Conservation (phyloP, 1,284 basidiomycete species). For the Caloboletus inedulis region DNA sequence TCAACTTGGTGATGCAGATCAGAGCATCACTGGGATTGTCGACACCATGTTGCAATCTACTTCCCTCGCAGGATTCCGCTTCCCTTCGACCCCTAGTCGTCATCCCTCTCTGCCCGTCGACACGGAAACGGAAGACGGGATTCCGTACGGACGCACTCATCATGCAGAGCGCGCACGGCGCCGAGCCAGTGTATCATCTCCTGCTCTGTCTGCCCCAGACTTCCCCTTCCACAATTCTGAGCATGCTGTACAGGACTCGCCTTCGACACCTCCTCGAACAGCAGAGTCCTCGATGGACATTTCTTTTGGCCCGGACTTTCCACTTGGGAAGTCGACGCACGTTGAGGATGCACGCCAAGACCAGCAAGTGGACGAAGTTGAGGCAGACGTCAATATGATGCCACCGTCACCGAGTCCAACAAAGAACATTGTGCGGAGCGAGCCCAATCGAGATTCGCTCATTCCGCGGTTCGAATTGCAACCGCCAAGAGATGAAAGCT, state of each 20-base stretch:
- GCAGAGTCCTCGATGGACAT: conserved; percentile 19
- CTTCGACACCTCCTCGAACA: conserved; percentile 22
- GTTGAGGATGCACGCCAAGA: conserved; percentile 42
- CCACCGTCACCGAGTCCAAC: conserved; percentile 63
- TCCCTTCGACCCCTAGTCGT: conserved; percentile 31
- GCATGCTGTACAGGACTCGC: conserved; percentile 9
- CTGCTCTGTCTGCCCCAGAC: conserved; percentile 20
- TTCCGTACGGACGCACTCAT: conserved; percentile 69
- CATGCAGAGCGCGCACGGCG: conserved; percentile 50
- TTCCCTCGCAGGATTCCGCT: conserved; percentile 25
- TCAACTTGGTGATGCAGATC: conserved; percentile 41
- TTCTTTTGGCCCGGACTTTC: conserved; percentile 34
- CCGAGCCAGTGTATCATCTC: conserved; percentile 28
- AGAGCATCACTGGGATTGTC: conserved; percentile 61
- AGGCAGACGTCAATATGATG: conserved; percentile 47
- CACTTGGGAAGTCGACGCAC: conserved; percentile 49
- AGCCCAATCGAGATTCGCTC: conserved; percentile 30
- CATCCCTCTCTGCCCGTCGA: conserved; percentile 43
- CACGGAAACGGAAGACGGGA: conserved; percentile 58
- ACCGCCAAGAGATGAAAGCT: conserved; percentile 18
- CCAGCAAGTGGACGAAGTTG: conserved; percentile 37
- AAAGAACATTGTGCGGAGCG: conserved; percentile 31
- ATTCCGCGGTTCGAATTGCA: conserved; percentile 43
- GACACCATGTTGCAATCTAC: conserved; percentile 52
- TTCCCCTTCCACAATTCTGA: conserved; percentile 20